Percentiles rank a stretch among this genome's conserved stretches.
phyloP scores from a whole-genome alignment of 306 rosid genomes.

The Neltuma alba region DNA sequence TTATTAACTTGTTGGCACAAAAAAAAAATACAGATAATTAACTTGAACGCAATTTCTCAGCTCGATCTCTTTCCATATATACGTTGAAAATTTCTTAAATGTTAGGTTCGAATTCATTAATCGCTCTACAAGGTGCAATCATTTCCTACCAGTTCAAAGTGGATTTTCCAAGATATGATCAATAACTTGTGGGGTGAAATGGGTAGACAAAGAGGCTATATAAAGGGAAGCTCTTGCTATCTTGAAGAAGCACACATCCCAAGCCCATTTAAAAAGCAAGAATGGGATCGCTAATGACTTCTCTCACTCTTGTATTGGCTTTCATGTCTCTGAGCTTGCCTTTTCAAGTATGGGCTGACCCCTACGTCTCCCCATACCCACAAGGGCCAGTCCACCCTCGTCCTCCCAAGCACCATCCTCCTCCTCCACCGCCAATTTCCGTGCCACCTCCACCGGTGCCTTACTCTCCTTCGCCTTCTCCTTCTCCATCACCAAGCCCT shows the following conservation, averaged over 20 bases:
- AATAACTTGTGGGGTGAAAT: not conserved
- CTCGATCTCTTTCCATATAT: not conserved
- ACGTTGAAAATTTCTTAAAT: not conserved
- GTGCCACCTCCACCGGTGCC: not conserved
- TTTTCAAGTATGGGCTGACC: conserved; percentile 26
- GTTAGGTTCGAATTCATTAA: not conserved
- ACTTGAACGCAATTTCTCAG: not conserved
- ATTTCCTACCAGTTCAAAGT: too few species aligned
- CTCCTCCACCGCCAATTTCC: not conserved
- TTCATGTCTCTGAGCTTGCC: conserved; percentile 39
- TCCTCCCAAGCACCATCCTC: not conserved
- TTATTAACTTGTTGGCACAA: too few species aligned
- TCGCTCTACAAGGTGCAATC: too few species aligned
- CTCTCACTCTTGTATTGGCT: not conserved
- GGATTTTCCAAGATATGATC: not conserved
- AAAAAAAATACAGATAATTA: too few species aligned
- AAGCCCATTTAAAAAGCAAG: conserved; percentile 20
- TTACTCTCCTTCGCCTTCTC: too few species aligned
- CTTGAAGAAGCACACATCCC: conserved; percentile 30
- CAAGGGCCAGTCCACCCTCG: not conserved
- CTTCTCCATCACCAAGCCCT: not conserved
- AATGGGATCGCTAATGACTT: conserved; percentile 51
- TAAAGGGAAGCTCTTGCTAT: conserved; percentile 25
- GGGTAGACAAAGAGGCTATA: conserved; percentile 49
- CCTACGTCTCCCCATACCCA: conserved; percentile 26